phyloP scores from a whole-genome alignment of 2,329 filamentous ascomycete genomes.

The Simplicillium sp. region DNA sequence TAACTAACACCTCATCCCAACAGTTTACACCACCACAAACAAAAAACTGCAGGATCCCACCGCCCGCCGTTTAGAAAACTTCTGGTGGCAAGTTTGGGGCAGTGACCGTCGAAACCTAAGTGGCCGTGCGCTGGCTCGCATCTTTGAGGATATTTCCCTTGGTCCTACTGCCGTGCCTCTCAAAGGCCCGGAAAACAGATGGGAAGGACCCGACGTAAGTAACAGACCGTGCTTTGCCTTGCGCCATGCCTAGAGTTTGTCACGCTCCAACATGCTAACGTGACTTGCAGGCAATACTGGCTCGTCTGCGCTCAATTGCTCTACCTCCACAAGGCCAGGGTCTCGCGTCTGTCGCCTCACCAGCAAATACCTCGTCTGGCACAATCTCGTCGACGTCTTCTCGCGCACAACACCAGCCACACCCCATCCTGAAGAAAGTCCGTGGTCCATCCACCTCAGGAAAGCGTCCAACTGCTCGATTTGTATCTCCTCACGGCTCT shows the following conservation, averaged over 20 bases:
- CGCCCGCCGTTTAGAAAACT: slow-evolving; percentile 51
- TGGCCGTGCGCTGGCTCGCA: slow-evolving; percentile 40
- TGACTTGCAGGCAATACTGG: slow-evolving; percentile 10
- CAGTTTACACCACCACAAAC: slow-evolving; percentile 53
- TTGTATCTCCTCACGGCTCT: slow-evolving; percentile 43
- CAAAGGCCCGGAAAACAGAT: slow-evolving; percentile 41
- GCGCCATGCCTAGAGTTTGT: too few species aligned
- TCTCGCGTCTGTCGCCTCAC: neutral
- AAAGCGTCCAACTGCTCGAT: slow-evolving; percentile 50
- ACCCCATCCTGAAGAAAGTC: slow-evolving; percentile 52
- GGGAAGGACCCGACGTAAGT: slow-evolving; percentile 39
- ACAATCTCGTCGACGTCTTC: slow-evolving; percentile 30
- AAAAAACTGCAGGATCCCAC: slow-evolving; percentile 52
- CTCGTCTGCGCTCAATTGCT: slow-evolving; percentile 10
- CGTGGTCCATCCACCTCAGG: slow-evolving; percentile 42
- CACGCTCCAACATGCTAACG: too few species aligned
- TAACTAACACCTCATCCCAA: slow-evolving; percentile 5
- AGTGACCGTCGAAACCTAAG: slow-evolving; percentile 45
- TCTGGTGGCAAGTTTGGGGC: slow-evolving; percentile 59
- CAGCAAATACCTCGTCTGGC: neutral
- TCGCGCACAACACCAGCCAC: slow-evolving; percentile 33
- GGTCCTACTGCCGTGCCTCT: slow-evolving; percentile 49
- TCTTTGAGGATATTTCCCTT: slow-evolving; percentile 49
- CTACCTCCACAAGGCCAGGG: neutral
- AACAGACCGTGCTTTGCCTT: too few species aligned